Percentiles rank a stretch among this genome's conserved stretches.
These are phyloP conservation scores for Neurospora sp. DNA, from an alignment of 495 filamentous ascomycete species.

Conservation along the genomic window DNA sequence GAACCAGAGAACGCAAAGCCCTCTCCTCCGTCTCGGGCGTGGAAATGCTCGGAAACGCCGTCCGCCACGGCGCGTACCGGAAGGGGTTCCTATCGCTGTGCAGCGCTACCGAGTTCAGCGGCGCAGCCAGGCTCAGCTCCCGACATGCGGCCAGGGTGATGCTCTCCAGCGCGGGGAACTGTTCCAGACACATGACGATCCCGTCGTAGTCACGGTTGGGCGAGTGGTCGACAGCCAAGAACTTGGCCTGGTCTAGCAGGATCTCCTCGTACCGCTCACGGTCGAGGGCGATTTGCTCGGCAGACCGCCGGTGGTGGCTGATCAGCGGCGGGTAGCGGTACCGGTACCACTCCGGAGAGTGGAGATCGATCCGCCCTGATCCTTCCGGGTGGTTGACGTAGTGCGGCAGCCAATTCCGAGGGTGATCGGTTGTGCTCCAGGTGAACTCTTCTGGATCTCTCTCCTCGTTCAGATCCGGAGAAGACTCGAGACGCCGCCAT, in stretches of 20 bases:
- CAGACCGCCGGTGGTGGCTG: not conserved
- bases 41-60: not conserved
- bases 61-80: not conserved
- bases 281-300: not conserved
- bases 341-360: not conserved
- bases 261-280: not conserved
- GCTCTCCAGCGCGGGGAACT: not conserved
- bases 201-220: not conserved
- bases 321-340: not conserved
- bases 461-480: not conserved
- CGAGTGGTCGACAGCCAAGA: not conserved
- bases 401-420: not conserved
- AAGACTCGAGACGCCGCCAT: not conserved
- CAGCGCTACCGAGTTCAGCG: not conserved
- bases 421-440: not conserved
- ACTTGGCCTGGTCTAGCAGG: not conserved
- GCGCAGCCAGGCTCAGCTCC: not conserved
- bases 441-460: not conserved
- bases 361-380: not conserved
- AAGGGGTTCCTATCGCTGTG: not conserved
- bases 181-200: not conserved
- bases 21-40: not conserved
- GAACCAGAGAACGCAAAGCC: not conserved
- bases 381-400: not conserved
- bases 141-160: not conserved